phyloP scores from a whole-genome alignment of 148 eudicot species.

The Rhododendron kiyosumense region DNA sequence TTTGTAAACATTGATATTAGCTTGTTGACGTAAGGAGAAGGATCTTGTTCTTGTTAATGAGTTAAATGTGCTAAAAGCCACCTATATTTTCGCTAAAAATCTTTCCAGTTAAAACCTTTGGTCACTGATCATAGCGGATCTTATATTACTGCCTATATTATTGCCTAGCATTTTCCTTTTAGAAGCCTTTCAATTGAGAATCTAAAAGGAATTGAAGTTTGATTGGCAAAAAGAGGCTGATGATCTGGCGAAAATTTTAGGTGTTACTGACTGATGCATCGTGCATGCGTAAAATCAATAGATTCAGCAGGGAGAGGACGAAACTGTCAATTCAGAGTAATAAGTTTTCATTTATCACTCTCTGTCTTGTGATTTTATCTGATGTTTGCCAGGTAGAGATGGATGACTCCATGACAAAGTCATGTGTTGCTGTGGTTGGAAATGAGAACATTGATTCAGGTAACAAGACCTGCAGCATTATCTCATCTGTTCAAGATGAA shows the following conservation, averaged over 20 bases:
- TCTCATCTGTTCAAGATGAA: conserved; percentile 23
- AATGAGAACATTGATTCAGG: conserved; percentile 19
- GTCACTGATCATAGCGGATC: not conserved
- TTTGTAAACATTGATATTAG: not conserved
- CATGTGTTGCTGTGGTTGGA: conserved; percentile 8
- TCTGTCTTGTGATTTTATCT: not conserved
- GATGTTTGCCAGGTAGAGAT: conserved; percentile 21
- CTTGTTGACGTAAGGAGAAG: not conserved
- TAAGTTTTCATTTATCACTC: not conserved
- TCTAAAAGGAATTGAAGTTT: not conserved
- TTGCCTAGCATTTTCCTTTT: not conserved
- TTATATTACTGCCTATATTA: not conserved
- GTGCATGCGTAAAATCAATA: not conserved
- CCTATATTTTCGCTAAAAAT: not conserved
- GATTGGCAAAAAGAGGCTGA: not conserved
- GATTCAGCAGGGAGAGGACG: not conserved
- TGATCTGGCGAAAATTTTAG: not conserved
- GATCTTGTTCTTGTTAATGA: not conserved
- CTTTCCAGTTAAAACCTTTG: not conserved
- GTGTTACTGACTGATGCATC: not conserved
- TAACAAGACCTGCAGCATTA: conserved; percentile 17
- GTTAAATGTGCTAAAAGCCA: not conserved
- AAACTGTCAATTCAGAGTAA: not conserved
- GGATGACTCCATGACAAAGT: conserved; percentile 4
- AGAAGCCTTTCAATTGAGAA: not conserved